A percentile compares a stretch with the other conserved stretches of the same genome.
phyloP scores from a whole-genome alignment of 106 monocot species.

The Dioscorea dumetorum region DNA sequence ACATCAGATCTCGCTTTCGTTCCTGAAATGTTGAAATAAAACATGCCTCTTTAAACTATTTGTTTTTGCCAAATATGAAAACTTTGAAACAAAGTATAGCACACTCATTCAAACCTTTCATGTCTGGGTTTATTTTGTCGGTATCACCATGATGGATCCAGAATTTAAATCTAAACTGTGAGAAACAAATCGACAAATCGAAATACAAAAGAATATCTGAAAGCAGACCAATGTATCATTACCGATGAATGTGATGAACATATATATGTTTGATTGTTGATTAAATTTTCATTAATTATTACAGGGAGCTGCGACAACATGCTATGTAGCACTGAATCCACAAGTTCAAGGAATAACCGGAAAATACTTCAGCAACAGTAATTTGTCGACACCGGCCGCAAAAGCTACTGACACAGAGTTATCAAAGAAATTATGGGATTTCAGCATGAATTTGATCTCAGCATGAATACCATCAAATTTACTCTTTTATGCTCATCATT shows the following conservation, averaged over 20 bases:
- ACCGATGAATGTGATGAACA: not conserved
- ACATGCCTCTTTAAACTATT: not conserved
- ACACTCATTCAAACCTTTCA: not conserved
- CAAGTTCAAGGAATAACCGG: slow-evolving; percentile 43
- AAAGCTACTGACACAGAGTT: slow-evolving; percentile 22
- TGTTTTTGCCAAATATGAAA: not conserved
- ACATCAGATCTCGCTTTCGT: not conserved
- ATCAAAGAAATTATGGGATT: slow-evolving; percentile 48
- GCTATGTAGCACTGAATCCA: slow-evolving; percentile 51
- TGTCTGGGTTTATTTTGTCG: not conserved
- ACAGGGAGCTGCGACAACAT: slow-evolving; percentile 53
- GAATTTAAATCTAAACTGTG: not conserved
- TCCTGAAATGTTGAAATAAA: not conserved
- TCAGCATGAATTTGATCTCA: slow-evolving; percentile 22
- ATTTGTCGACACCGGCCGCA: slow-evolving; percentile 10
- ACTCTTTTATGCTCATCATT: not conserved
- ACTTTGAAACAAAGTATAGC: not conserved
- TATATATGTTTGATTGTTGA: not conserved
- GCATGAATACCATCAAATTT: not conserved
- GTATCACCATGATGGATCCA: not conserved
- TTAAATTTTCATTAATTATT: not conserved
- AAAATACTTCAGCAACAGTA: slow-evolving; percentile 39
- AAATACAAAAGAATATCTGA: no score
- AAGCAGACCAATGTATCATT: no score
- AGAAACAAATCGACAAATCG: not conserved